Evolutionary conservation across 768 basidiomycete species (phyloP), one percentile per base, ranked within the genome.

Genomic region (Tricholoma sp.): DNA sequence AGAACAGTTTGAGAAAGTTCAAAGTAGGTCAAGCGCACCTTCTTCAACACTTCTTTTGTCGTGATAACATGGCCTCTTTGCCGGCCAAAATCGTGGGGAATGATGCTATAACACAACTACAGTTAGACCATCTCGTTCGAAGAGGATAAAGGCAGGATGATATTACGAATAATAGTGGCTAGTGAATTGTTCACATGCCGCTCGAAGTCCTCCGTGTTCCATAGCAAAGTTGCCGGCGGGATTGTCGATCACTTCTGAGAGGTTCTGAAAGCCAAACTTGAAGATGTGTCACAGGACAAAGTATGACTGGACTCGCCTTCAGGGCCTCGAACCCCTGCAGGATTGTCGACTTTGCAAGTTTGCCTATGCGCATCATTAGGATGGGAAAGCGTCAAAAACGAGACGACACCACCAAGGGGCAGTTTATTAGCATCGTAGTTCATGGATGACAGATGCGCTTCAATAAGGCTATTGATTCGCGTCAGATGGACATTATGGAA

Each of bases 401-500:
- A 11, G 50, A 2, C 9, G 15, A 11, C 47, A 59, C 45, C 65
- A 76, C 83, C 84, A 15, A 85, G 76, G 13, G 84, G 84, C 20
- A 85, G 74, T 61, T 85, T 85, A 61, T 79, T 78, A 4, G 83
- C 84, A 62, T 85, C 84, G 58, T 85, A 85, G 59, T 85, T 84
- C 81, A 85, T 83, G 5, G 80, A 79, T 13, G 80, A 79, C 63
- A 85, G 66, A 42, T 76, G 74, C 0, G 80, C 81, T 49, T 80
- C 75, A 20, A 84, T 80, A 56, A 83, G 62, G 24, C 81, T 83
- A 8, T 56, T 15, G 17, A 42, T 42, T n/a, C 59, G 33, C 24
- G 24, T 24, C 44, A 36, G 39, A 55, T 13, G 51, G 13, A 41
- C 32, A 3, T 20, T 4, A 28, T 20, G 7, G 32, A 44, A 20